Conservation (phyloP, 1,284 basidiomycete species). For the Grifola frondosa region DNA sequence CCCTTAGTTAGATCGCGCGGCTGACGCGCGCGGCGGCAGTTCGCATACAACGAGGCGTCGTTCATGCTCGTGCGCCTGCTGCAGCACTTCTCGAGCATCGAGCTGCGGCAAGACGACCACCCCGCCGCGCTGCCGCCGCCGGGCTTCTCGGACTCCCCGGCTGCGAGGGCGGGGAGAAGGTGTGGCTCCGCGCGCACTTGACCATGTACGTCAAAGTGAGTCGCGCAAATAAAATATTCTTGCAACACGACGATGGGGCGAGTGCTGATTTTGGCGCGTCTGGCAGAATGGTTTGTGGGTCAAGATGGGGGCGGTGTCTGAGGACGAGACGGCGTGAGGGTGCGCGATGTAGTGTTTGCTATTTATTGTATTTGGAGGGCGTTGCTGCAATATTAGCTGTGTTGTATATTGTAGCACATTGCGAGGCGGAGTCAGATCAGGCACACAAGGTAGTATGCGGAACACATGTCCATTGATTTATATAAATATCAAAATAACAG, state of each 20-base stretch:
- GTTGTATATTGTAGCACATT: no score
- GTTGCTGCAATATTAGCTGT: no score
- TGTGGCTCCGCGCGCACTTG: conserved; percentile 54
- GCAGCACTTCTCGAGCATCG: conserved; percentile 54
- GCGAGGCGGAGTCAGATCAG: no score
- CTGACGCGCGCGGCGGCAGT: conserved; percentile 33
- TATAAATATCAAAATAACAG: no score
- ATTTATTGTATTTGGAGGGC: no score
- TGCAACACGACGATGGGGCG: no score
- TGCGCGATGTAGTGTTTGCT: no score
- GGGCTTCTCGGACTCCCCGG: conserved; percentile 17
- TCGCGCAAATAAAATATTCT: neutral
- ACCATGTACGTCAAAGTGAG: conserved; percentile 53
- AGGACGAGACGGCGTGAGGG: no score
- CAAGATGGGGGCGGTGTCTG: conserved; percentile 13
- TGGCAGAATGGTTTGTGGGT: conserved; percentile 20
- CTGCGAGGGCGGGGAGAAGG: conserved; percentile 45
- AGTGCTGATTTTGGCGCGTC: neutral
- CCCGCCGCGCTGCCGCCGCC: conserved; percentile 29
- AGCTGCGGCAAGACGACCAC: conserved; percentile 38
- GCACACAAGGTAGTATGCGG: no score
- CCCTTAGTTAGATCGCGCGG: neutral
- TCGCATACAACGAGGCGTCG: conserved; percentile 69
- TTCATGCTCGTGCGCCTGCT: conserved; percentile 64
- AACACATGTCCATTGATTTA: no score